Base-by-base conservation (phyloP, 352 stramenopile genomes). In the Globisporangium rhizosaccharum region DNA sequence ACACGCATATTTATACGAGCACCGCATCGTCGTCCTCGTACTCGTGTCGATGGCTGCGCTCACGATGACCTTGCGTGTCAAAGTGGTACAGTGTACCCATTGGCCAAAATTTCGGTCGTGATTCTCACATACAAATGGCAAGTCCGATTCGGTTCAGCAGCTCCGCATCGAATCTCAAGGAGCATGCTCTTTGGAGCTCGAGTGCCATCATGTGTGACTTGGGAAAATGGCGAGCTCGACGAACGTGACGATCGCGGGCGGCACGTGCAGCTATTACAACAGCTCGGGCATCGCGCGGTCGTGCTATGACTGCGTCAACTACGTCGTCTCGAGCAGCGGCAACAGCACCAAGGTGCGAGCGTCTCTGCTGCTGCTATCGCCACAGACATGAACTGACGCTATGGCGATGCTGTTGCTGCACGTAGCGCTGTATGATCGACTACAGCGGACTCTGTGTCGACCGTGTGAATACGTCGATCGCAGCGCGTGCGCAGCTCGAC, bases 271-370 rank as follows among this genome's bases (percentile, higher is more conserved):
- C n/a, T 36, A 7, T 25, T 53, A 53, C 48, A 39, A 28, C 25
- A 23, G 48, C 8, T 17, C 25, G 25, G 17, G 25, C 6, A 6
- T 17, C 14, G 12, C 65, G 51, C 68, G 71, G 28, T 70, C 60
- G 42, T 82, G 71, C 66, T 77, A 66, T 54, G 63, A 82, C 57
- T 78, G 73, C 51, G 62, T 74, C 48, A 74, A 82, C 56, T 42
- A 42, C 25, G 25, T 63, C 3, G 51, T 78, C 20, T 53, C 59
- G 1, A 55, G 51, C 18, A 62, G 30, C 48, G 48, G 12, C 23
- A 28, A 9, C 48, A 39, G n/a, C 48, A 26, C 25, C 12, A 10
- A 53, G 48, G 48, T 53, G 20, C 3, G 75, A 30, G 62, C 58
- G 4, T 53, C 28, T 17, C 14, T 55, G 17, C 17, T 25, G 33